Conservation (phyloP, 768 basidiomycete species). For the Psilocybe sp. region DNA sequence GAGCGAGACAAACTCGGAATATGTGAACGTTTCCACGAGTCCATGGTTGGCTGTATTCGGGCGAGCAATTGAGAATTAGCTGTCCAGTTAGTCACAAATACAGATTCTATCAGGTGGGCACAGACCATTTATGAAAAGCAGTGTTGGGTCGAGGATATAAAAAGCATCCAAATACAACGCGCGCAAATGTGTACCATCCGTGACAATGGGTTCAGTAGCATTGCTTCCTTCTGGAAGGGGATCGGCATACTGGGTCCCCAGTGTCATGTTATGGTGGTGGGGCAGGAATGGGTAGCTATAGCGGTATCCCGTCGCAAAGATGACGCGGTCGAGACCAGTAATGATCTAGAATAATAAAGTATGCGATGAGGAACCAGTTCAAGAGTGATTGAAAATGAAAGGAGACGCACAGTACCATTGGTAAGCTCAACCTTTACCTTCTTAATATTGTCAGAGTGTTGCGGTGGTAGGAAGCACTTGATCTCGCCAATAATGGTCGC, state of each 20-base stretch:
- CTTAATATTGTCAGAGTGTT: constrained; percentile 8
- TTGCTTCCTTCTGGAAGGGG: constrained; percentile 8
- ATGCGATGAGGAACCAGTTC: neutral
- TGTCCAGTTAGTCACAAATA: too few relatives aligned
- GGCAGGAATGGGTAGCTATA: constrained; percentile 44
- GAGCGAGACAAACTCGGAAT: constrained; percentile 32
- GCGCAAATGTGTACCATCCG: constrained; percentile 37
- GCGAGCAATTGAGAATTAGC: too few relatives aligned
- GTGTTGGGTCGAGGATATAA: constrained; percentile 43
- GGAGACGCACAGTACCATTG: constrained; percentile 32
- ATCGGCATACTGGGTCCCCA: constrained; percentile 19
- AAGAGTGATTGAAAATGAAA: neutral
- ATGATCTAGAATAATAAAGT: constrained; percentile 24
- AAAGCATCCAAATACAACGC: constrained; percentile 37
- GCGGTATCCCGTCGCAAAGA: constrained; percentile 40
- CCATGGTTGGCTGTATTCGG: constrained; percentile 41
- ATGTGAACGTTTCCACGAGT: constrained; percentile 37
- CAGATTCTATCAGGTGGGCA: too few relatives aligned
- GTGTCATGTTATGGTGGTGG: constrained; percentile 30
- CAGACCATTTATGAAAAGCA: constrained; percentile 36
- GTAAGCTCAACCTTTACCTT: constrained; percentile 29
- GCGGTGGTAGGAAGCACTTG: constrained; percentile 29
- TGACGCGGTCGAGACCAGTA: constrained; percentile 31
- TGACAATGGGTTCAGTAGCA: constrained; percentile 30
- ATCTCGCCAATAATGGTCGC: constrained; percentile 39